Evolutionary conservation across 2,329 filamentous ascomycete species (phyloP).

Genomic region (Ceratocystis cacaofunesta): DNA sequence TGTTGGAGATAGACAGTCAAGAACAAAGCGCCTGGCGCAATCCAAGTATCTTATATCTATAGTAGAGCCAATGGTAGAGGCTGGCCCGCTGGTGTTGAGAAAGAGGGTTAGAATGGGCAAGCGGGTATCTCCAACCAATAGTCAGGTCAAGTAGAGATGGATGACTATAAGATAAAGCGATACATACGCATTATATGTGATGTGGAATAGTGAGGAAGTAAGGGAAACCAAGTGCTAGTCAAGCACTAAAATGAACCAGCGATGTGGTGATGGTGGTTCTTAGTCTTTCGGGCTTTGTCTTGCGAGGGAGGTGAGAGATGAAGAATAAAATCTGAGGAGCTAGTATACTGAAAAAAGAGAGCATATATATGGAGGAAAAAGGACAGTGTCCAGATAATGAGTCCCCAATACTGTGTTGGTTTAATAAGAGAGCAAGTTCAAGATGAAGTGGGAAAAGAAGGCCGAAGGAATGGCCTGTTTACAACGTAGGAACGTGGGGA

Average conservation of each 20-base stretch:
- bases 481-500: not conserved
- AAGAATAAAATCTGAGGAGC: not conserved
- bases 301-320: not conserved
- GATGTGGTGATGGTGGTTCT: not conserved
- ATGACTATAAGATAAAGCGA: not conserved
- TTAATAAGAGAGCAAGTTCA: not conserved
- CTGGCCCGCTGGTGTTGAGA: not conserved
- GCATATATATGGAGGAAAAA: not conserved
- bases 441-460: not conserved
- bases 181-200: not conserved
- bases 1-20: not conserved
- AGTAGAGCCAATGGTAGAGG: not conserved
- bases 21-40: not conserved
- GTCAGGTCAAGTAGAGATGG: not conserved
- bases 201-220: not conserved
- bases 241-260: not conserved
- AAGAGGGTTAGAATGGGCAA: not conserved
- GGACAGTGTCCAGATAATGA: not conserved
- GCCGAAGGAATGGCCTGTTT: slow-evolving; percentile 1
- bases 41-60: not conserved
- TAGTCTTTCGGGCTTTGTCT: not conserved
- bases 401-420: not conserved
- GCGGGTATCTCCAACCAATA: not conserved
- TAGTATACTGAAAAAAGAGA: not conserved
- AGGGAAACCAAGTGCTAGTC: not conserved